phyloP scores from a whole-genome alignment of 2,329 filamentous ascomycete genomes.

The Fusarium miscanthi region DNA sequence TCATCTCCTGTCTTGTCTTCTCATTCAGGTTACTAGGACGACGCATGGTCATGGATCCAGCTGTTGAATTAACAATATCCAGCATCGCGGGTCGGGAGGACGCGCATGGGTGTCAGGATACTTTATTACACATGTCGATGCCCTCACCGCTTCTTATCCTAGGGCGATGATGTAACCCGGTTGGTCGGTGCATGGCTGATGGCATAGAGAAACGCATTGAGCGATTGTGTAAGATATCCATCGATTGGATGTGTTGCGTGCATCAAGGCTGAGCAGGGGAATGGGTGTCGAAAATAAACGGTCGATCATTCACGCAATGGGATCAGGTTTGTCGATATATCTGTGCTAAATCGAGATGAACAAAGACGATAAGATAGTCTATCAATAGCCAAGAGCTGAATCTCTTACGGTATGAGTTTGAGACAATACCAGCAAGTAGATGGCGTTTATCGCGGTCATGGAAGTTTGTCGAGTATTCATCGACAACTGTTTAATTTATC shows the following conservation, averaged over 20 bases:
- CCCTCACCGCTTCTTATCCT: constrained; percentile 45
- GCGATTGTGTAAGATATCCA: constrained; percentile 36
- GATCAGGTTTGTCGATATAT: constrained; percentile 12
- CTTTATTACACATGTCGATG: constrained; percentile 27
- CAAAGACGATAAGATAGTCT: constrained; percentile 20
- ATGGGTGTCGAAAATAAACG: constrained; percentile 26
- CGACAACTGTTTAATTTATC: constrained; percentile 10
- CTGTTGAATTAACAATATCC: constrained; percentile 28
- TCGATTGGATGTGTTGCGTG: constrained; percentile 21
- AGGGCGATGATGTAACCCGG: constrained; percentile 43
- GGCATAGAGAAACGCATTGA: constrained; percentile 24
- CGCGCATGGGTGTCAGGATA: constrained; percentile 28
- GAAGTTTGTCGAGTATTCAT: background rate
- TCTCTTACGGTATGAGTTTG: constrained; percentile 2
- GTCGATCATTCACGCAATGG: constrained; percentile 26
- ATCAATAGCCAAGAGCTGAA: background rate
- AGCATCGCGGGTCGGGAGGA: constrained; percentile 34
- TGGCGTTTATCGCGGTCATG: constrained; percentile 2
- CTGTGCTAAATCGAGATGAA: constrained; percentile 24
- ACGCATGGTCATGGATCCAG: constrained; percentile 32
- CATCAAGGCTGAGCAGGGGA: constrained; percentile 25
- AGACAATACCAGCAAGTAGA: constrained; percentile 2
- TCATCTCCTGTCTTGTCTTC: constrained; percentile 20
- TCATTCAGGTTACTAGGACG: constrained; percentile 42
- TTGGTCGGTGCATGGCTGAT: constrained; percentile 36